Base-by-base conservation (phyloP, 148 eudicot genomes). In the Selenicereus undatus region DNA sequence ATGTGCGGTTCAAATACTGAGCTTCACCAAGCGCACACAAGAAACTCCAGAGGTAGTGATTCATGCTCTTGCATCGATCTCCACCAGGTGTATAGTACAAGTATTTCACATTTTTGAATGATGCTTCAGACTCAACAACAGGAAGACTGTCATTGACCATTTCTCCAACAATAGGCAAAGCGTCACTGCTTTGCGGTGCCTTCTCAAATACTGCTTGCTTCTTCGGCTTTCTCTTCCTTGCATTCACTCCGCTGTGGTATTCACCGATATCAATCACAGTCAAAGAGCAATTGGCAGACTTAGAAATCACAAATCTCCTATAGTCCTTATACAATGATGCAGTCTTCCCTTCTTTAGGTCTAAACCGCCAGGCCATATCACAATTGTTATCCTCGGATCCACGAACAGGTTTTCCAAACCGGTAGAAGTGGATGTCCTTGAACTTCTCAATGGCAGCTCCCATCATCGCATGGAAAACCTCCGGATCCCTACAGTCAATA, bases 341-440 rank as follows among this genome's bases (percentile, higher is more conserved):
- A 2, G 91, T 83, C 82, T 92, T 96, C 75, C 95, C 97, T 75
- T 96, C 95, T 80, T 88, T 93, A 4, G 98, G 98, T 83, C 98
- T 93, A 88, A 90, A 96, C 74, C 98, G 83, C 97, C 97, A 96
- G 3, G 98, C 99, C 99, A 96, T 96, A 82, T 94, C 98, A 82
- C 99, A 96, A 18, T 86, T 92, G 43, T 70, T 82, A 80, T 89
- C 97, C 58, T 94, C 85, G 0, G 78, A 75, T 42, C 99, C 99
- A 26, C 82, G 84, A 48, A 94, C 89, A 0, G 97, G 90, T 81
- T 96, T 96, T 39, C 99, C 99, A 80, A 96, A 96, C 78, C 92
- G 78, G 56, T 94, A 92, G 73, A 96, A 96, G 77, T 92, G 98
- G 48, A 90, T 88, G 68, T 96, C 99, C 88, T 87, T 90, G 48